phyloP scores from a whole-genome alignment of 148 eudicot genomes.

The Rhododendron kiyosumense region DNA sequence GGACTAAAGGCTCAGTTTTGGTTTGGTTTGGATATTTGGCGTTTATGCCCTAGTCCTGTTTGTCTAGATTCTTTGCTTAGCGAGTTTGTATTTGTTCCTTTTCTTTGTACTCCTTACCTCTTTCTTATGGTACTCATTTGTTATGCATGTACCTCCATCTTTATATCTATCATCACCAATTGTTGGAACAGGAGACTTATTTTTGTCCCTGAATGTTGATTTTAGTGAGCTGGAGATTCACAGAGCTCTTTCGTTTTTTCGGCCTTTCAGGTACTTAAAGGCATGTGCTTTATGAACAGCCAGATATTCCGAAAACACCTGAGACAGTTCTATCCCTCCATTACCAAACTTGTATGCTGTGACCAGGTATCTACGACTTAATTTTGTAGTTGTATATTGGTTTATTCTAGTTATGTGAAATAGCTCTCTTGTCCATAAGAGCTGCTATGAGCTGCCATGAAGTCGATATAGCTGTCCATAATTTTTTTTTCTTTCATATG shows the following conservation, averaged over 20 bases:
- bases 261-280: slow-evolving; percentile 72
- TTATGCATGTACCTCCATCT: background rate
- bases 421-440: background rate
- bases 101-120: background rate
- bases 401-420: background rate
- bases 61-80: background rate
- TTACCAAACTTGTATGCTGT: slow-evolving; percentile 91
- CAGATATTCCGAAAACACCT: slow-evolving; percentile 74
- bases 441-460: background rate
- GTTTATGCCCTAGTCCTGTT: background rate
- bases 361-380: slow-evolving; percentile 63
- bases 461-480: background rate
- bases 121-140: background rate
- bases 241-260: background rate
- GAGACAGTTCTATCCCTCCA: slow-evolving; percentile 85
- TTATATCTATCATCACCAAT: background rate
- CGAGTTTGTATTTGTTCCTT: background rate
- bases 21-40: background rate
- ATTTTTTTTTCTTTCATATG: background rate
- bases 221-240: background rate
- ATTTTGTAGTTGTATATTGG: background rate
- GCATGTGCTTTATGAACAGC: slow-evolving; percentile 85
- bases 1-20: background rate
- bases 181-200: background rate
- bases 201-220: background rate